Conservation (phyloP, 1,139 yeast species). For the Candida sanyaensis region DNA sequence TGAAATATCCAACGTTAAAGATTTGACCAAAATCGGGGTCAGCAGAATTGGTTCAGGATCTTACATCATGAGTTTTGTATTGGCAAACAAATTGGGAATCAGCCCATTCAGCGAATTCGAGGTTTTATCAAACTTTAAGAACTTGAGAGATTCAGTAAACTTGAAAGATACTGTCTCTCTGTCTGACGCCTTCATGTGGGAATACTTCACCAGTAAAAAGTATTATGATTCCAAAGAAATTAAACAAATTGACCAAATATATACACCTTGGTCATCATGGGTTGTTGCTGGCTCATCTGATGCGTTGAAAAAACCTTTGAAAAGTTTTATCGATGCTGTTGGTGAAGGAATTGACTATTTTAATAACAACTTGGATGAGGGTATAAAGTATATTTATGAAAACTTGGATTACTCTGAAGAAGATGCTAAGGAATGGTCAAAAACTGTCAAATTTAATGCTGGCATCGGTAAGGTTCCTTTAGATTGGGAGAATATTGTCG, state of each 20-base stretch:
- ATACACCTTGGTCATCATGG: constrained; percentile 98
- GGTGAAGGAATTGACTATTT: constrained; percentile 72
- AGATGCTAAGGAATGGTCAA: constrained; percentile 80
- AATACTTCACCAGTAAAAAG: constrained; percentile 82
- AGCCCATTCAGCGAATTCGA: constrained; percentile 55
- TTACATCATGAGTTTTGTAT: constrained; percentile 85
- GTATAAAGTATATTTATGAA: constrained; percentile 61
- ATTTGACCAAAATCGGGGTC: constrained; percentile 72
- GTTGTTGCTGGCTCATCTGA: constrained; percentile 58
- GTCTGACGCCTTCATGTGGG: constrained; percentile 96
- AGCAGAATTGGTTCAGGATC: constrained; percentile 91
- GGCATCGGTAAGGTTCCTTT: constrained; percentile 44
- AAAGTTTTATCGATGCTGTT: constrained; percentile 52
- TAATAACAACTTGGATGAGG: constrained; percentile 59
- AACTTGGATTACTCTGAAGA: constrained; percentile 74
- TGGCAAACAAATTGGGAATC: constrained; percentile 57
- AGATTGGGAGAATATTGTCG: constrained; percentile 52
- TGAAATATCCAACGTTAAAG: constrained; percentile 43
- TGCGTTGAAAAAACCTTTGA: constrained; percentile 31
- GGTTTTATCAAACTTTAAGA: constrained; percentile 66
- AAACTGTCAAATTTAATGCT: constrained; percentile 66
- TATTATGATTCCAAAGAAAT: constrained; percentile 81
- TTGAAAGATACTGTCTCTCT: constrained; percentile 33
- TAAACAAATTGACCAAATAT: constrained; percentile 81
- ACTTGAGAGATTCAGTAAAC: constrained; percentile 80